phyloP scores from a whole-genome alignment of 2,329 filamentous ascomycete genomes.

The Trichoderma sp. region DNA sequence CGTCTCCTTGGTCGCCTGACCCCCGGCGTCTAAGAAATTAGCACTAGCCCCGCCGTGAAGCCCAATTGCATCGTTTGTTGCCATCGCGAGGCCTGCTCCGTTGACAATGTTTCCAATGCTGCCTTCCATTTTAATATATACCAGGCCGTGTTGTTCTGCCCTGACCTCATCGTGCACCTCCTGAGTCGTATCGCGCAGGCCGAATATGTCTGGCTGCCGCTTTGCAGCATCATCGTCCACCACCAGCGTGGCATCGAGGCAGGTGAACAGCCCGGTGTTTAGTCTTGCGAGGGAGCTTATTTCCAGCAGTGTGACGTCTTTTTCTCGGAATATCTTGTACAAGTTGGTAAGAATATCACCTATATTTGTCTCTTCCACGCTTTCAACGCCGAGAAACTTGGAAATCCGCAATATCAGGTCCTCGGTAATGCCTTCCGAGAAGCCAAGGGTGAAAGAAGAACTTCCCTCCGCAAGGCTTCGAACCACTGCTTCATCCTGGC shows the following conservation, averaged over 20 bases:
- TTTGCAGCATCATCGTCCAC: slow-evolving; percentile 51
- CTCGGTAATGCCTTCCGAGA: slow-evolving; percentile 32
- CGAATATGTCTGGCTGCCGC: slow-evolving; percentile 45
- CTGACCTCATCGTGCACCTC: slow-evolving; percentile 40
- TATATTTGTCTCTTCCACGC: slow-evolving; percentile 22
- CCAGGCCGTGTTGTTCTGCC: slow-evolving; percentile 65
- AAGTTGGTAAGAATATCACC: slow-evolving; percentile 28
- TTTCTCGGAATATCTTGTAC: slow-evolving; percentile 44
- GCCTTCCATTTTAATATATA: slow-evolving; percentile 66
- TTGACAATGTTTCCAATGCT: slow-evolving; percentile 85
- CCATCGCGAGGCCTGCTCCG: slow-evolving; percentile 87
- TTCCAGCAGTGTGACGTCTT: slow-evolving; percentile 50
- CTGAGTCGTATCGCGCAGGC: slow-evolving; percentile 35
- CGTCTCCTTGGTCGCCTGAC: slow-evolving; percentile 81
- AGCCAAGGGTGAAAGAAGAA: slow-evolving; percentile 29
- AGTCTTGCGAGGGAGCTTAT: slow-evolving; percentile 39
- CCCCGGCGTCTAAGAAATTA: slow-evolving; percentile 89
- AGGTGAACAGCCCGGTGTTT: slow-evolving; percentile 35
- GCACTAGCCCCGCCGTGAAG: slow-evolving; percentile 67
- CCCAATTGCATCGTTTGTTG: slow-evolving; percentile 78
- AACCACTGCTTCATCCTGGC: slow-evolving; percentile 21
- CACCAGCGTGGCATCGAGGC: slow-evolving; percentile 43
- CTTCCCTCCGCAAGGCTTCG: slow-evolving; percentile 1
- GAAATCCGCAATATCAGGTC: slow-evolving; percentile 27
- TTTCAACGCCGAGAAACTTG: not conserved